Conservation (phyloP, 1,284 basidiomycete genomes). For the Rhodotorula sp. region DNA sequence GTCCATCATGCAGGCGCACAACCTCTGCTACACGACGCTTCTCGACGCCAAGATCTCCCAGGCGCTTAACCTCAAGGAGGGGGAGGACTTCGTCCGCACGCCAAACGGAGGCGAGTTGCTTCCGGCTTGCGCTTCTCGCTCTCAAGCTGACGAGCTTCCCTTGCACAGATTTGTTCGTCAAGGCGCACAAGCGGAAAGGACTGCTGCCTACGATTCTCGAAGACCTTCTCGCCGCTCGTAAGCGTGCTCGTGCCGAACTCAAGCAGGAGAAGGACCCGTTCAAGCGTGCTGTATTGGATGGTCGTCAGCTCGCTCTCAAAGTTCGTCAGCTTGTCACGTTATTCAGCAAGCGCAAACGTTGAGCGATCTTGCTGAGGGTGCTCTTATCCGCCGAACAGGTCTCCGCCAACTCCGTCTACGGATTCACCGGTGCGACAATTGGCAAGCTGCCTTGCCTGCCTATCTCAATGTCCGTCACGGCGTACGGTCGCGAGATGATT, state of each 20-base stretch:
- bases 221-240: conserved; percentile 84
- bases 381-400: conserved; percentile 57
- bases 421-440: conserved; percentile 92
- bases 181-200: conserved; percentile 69
- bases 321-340: conserved; percentile 52
- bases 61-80: conserved; percentile 69
- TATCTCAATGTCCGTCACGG: conserved; percentile 88
- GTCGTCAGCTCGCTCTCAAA: conserved; percentile 89
- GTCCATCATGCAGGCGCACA: conserved; percentile 99
- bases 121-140: not conserved
- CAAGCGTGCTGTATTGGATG: conserved; percentile 88
- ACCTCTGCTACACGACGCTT: conserved; percentile 91
- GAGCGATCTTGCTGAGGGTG: not conserved
- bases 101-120: conserved; percentile 76
- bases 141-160: not conserved
- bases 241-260: conserved; percentile 85
- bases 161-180: conserved; percentile 76
- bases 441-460: conserved; percentile 90
- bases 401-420: conserved; percentile 95
- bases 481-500: conserved; percentile 96
- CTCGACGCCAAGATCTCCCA: conserved; percentile 75
- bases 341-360: no score
- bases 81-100: conserved; percentile 79
- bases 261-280: conserved; percentile 95
- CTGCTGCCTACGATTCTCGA: conserved; percentile 86